Conservation (phyloP, 306 rosid genomes). For the Gillenia trifoliata region DNA sequence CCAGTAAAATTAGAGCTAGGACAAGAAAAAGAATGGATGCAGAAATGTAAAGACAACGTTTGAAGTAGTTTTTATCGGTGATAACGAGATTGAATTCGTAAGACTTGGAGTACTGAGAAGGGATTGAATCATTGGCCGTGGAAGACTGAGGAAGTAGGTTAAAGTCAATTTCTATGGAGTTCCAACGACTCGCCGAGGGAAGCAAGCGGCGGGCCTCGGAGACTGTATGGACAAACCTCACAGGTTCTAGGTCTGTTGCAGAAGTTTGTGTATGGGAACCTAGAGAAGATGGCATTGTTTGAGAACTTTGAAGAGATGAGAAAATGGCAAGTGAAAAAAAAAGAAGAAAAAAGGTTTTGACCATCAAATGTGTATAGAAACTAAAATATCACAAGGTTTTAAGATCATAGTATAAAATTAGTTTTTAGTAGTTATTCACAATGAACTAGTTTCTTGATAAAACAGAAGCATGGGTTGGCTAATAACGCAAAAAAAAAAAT, state of each 20-base stretch:
- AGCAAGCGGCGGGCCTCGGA: constrained; percentile 51
- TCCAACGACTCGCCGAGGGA: constrained; percentile 58
- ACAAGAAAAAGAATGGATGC: constrained; percentile 19
- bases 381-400: neutral
- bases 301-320: neutral
- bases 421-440: neutral
- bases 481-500: neutral
- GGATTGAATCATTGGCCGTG: constrained; percentile 42
- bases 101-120: constrained; percentile 54
- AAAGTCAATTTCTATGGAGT: constrained; percentile 35
- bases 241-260: constrained; percentile 26
- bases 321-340: neutral
- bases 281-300: neutral
- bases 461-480: neutral
- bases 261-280: constrained; percentile 3
- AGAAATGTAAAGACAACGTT: constrained; percentile 37
- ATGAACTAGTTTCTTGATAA: neutral
- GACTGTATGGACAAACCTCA: constrained; percentile 36
- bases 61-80: constrained; percentile 38
- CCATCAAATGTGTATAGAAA: neutral
- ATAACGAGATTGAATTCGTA: constrained; percentile 44
- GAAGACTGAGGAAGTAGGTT: constrained; percentile 35
- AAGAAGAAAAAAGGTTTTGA: neutral
- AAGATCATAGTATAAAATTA: neutral
- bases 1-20: constrained; percentile 34